Base-by-base conservation (phyloP, 1,284 basidiomycete genomes). In the Boletus calvinii region DNA sequence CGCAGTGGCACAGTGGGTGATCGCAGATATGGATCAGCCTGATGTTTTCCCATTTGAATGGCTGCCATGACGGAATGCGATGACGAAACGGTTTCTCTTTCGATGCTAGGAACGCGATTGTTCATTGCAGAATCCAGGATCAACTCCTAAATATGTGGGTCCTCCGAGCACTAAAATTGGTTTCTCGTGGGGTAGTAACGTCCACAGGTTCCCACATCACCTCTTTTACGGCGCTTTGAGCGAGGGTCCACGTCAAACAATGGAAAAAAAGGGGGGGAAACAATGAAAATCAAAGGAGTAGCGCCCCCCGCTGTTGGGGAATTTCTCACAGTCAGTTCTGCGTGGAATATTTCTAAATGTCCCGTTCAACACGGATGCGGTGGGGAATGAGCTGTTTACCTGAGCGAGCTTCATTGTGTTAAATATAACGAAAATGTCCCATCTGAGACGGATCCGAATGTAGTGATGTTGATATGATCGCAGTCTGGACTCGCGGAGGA, bases 351-450 rank as follows among this genome's bases (percentile, higher is more conserved):
- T 53, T 48, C 36, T 40, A 45, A 32, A 32, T 32, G 44, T 26
- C 58, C 64, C 61, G 61, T 63, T 52, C 46, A 1, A 48, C 51
- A 39, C 63, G 62, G 61, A 53, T 32, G 48, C 36, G 44, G 41
- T 45, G 57, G 46, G 41, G 46, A 50, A 24, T 34, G 34, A 39
- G 15, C 8, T 20, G 39, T 58, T 50, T 43, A 42, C 46, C 46
- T 53, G 54, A 42, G 49, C 46, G 30, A 53, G 26, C 38, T 46
- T 57, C 42, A 46, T 43, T n/a, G 39, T 47, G 44, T 58, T 35
- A 57, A 35, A 48, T 41, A 50, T 57, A 35, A 58, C 49, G 47
- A 40, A 46, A 51, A 39, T 4, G 22, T 49, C 55, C 46, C 58
- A 58, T 39, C 37, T 18, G 30, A 41, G 45, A 50, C 59, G 59